These are phyloP conservation scores for Phytopythium oedochilum DNA, from an alignment of 352 stramenopile genomes.

Conservation along the genomic window DNA sequence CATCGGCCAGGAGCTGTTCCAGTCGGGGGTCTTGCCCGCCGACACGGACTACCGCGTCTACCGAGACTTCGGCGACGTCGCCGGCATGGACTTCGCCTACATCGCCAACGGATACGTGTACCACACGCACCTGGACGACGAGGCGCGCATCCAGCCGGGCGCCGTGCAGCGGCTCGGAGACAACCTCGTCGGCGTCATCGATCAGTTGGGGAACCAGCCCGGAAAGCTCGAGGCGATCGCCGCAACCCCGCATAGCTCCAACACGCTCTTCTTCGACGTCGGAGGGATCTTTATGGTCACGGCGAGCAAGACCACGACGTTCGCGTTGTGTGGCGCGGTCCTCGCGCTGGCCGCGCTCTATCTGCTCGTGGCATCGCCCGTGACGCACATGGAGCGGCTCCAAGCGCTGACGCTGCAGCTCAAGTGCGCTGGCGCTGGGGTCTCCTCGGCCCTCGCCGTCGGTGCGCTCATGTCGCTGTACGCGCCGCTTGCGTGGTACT, in stretches of 20 bases:
- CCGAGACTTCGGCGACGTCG: slow-evolving; percentile 63
- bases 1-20: slow-evolving; percentile 74
- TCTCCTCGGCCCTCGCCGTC: slow-evolving; percentile 32
- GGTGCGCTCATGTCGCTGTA: slow-evolving; percentile 53
- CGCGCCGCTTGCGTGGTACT: slow-evolving; percentile 68
- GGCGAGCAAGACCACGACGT: slow-evolving; percentile 36
- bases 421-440: slow-evolving; percentile 25
- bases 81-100: slow-evolving; percentile 81
- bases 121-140: slow-evolving; percentile 65
- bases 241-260: slow-evolving; percentile 47
- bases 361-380: slow-evolving; percentile 29
- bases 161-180: slow-evolving; percentile 67
- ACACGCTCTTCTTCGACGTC: slow-evolving; percentile 76
- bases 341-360: slow-evolving; percentile 39
- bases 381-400: slow-evolving; percentile 33
- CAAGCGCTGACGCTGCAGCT: slow-evolving; percentile 32
- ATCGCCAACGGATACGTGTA: slow-evolving; percentile 83
- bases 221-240: slow-evolving; percentile 51
- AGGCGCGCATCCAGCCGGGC: slow-evolving; percentile 63
- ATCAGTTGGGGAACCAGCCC: slow-evolving; percentile 32
- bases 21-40: slow-evolving; percentile 63
- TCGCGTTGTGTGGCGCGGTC: slow-evolving; percentile 32
- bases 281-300: slow-evolving; percentile 60
- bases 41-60: slow-evolving; percentile 79
- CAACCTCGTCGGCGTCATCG: slow-evolving; percentile 61